Evolutionary conservation across 371 early-diverging fungal species (phyloP).

Genomic region (Entomophthora muscae): DNA sequence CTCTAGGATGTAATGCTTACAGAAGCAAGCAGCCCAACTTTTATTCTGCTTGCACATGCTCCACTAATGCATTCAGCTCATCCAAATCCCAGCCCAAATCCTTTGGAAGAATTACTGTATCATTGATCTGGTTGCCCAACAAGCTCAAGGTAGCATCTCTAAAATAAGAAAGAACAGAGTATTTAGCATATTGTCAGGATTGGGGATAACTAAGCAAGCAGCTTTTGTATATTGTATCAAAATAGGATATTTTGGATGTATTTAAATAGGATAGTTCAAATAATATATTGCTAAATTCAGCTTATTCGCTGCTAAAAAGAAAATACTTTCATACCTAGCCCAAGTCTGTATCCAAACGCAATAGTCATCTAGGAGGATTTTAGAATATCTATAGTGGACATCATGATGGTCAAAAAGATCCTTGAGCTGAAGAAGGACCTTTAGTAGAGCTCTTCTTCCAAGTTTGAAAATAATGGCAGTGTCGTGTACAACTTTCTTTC

Average conservation of each 20-base stretch:
- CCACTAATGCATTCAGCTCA: neutral
- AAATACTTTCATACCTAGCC: conserved; percentile 15
- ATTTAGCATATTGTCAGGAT: no score
- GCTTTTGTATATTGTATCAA: no score
- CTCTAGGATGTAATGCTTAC: no score
- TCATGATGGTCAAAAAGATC: conserved; percentile 70
- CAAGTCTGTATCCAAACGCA: conserved; percentile 84
- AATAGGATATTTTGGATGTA: no score
- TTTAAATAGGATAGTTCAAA: no score
- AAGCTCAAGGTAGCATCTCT: neutral
- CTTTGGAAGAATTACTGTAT: neutral
- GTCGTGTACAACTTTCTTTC: conserved; percentile 52
- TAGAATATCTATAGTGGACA: conserved; percentile 62
- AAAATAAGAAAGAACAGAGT: no score
- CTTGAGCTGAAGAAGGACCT: conserved; percentile 58
- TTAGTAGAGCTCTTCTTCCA: conserved; percentile 63
- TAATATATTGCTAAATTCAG: neutral
- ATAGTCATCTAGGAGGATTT: conserved; percentile 84
- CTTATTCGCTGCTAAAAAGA: conserved; percentile 3
- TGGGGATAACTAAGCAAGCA: no score
- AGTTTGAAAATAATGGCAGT: conserved; percentile 62
- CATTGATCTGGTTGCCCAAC: neutral
- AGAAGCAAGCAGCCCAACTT: no score
- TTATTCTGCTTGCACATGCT: no score
- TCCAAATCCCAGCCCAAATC: neutral